Evolutionary conservation across 1,284 basidiomycete genomes (phyloP), one percentile per base, ranked within the genome.

Genomic region (Veloboletus limbatus): DNA sequence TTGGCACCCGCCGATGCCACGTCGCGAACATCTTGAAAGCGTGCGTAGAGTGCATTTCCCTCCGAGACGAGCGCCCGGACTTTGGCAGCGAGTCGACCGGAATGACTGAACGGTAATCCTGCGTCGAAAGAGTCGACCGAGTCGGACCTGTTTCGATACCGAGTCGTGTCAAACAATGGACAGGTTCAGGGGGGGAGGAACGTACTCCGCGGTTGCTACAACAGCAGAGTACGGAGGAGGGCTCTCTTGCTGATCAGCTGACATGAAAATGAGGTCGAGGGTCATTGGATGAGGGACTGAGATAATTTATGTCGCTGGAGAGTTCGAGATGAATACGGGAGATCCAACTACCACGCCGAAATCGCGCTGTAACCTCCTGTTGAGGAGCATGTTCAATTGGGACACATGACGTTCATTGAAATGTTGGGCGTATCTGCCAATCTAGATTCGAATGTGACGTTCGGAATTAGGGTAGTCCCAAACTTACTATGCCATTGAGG

Each of bases 151-250:
- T 36, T 28, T 14, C n/a, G 17, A 9, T 13, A 13, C 7, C 16
- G 22, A 18, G 26, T 20, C 4, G 25, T 11, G 16, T 25, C 24
- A 20, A 22, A 14, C 6, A 2, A 21, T 18, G n/a, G 4, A n/a
- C n/a, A 34, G 2, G 17, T 22, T 27, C 3, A 11, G 5, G 18
- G 17, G 28, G 3, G 21, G 10, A 16, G 10, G 13, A 17, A 59
- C 54, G 6, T 24, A 56, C 55, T 16, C 26, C 8, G n/a, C 22
- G 33, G 26, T 6, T 4, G 36, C 13, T 17, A 24, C 30, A n/a
- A 43, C 34, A 21, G 41, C 24, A 31, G 52, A 59, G 31, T 56
- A 56, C 10, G 52, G 57, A 32, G 55, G 55, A 35, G 55, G 55
- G 37, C 27, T 52, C 10, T 54, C 54, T n/a, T n/a, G n/a, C n/a